phyloP scores from a whole-genome alignment of 2,329 filamentous ascomycete species.

The Fusarium sublunatum region DNA sequence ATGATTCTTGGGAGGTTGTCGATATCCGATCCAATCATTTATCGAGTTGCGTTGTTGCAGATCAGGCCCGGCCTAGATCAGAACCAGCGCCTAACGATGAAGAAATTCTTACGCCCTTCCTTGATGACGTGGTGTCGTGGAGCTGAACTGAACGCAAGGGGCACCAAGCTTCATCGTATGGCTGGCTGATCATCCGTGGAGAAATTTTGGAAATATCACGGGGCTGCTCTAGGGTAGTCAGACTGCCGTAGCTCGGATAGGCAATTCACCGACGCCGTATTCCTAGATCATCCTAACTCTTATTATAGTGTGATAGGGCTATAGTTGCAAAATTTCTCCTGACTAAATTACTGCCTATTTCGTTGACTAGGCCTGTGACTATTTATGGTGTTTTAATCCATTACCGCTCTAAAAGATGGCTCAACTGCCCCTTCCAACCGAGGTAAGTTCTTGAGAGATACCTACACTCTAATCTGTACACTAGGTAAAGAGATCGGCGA shows the following conservation, averaged over 20 bases:
- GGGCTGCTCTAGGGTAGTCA: slow-evolving; percentile 30
- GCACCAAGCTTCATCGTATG: slow-evolving; percentile 18
- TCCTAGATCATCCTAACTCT: too few relatives aligned
- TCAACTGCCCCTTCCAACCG: too few relatives aligned
- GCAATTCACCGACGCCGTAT: too few relatives aligned
- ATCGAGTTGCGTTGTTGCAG: slow-evolving; percentile 9
- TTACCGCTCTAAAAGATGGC: background rate
- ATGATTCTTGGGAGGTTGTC: slow-evolving; percentile 5
- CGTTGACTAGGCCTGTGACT: background rate
- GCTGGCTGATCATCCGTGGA: slow-evolving; percentile 21
- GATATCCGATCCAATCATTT: slow-evolving; percentile 9
- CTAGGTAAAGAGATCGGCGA: slow-evolving; percentile 14
- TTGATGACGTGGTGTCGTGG: slow-evolving; percentile 26
- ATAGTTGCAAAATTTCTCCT: background rate
- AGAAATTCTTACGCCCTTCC: slow-evolving; percentile 9
- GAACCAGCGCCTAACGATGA: slow-evolving; percentile 10
- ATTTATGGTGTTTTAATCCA: background rate
- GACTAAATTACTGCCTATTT: background rate
- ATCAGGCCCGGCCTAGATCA: background rate
- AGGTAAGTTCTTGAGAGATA: too few relatives aligned
- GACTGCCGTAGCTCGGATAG: slow-evolving; percentile 7
- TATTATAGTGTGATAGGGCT: background rate
- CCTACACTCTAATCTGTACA: background rate
- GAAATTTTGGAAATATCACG: slow-evolving; percentile 19
- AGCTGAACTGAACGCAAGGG: slow-evolving; percentile 33